Evolutionary conservation across 331 rosid genomes (phyloP), one percentile per base, ranked within the genome.

Genomic region (Pyrus hybrid): DNA sequence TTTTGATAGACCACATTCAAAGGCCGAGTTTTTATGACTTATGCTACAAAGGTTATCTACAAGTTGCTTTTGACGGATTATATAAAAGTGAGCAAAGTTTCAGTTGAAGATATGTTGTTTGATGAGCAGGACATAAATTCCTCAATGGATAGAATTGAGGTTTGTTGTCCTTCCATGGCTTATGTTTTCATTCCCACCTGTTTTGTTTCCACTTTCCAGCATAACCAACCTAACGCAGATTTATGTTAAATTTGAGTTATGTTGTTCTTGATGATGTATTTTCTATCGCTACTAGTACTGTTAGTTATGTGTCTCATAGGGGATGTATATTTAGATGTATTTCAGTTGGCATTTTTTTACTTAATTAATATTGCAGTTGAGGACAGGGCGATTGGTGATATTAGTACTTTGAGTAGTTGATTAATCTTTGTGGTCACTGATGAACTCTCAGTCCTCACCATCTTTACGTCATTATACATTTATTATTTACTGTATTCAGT

Each of bases 81-180:
- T 65, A 88, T 94, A 45, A 94, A 92, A 89, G 97, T 94, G 83
- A 94, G 99, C 77, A 94, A 92, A 80, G 87, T 94, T 68, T 90
- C 99, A 26, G 88, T 94, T 54, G 97, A 94, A 83, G 99, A 94
- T 72, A 92, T 90, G 97, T 79, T 94, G 72, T 92, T 58, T n/a
- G 86, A 92, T 58, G 96, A 94, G 72, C 96, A 94, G 29, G 99
- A 94, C 82, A 94, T 94, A 79, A 88, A 87, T 76, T 92, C 96
- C 68, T 94, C 97, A 80, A 94, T 92, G 99, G 97, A 94, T 68
- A 94, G 88, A 83, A 91, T 94, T 78, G 99, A 93, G 96, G 98
- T 88, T 68, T 74, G 73, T 53, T 71, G 63, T 64, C 77, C 74
- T 54, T 56, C 66, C 23, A 21, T n/a, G 7, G 58, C 56, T 49